phyloP scores from a whole-genome alignment of 2,329 filamentous ascomycete species.

The Colletotrichum agaves region DNA sequence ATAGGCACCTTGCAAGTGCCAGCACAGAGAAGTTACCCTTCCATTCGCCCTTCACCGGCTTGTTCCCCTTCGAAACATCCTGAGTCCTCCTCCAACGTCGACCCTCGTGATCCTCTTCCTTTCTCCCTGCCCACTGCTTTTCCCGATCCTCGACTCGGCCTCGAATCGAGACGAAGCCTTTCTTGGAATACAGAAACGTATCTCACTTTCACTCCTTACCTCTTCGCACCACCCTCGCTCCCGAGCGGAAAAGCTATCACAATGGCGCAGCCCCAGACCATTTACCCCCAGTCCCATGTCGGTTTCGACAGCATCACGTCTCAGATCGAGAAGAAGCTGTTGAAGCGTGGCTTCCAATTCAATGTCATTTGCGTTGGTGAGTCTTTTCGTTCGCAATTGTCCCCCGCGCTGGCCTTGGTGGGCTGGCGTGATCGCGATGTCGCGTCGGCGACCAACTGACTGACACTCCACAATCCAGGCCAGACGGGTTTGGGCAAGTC shows the following conservation, averaged over 20 bases:
- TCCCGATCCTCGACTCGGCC: constrained; percentile 41
- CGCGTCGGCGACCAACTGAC: constrained; percentile 26
- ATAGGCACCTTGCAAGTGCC: constrained; percentile 42
- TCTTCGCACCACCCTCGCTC: constrained; percentile 46
- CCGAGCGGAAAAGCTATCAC: constrained; percentile 47
- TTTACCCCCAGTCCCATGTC: constrained; percentile 96
- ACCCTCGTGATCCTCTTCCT: constrained; percentile 35
- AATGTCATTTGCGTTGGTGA: constrained; percentile 99
- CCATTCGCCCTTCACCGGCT: constrained; percentile 38
- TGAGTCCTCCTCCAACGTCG: constrained; percentile 15
- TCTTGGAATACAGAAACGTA: constrained; percentile 49
- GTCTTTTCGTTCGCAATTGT: constrained; percentile 51
- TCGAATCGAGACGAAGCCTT: constrained; percentile 42
- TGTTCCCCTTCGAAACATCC: constrained; percentile 38
- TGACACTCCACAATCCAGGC: constrained; percentile 63
- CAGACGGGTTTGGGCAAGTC: constrained; percentile 99
- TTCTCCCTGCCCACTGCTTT: constrained; percentile 32
- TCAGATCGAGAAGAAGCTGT: constrained; percentile 98
- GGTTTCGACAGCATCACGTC: constrained; percentile 99
- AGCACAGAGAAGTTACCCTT: constrained; percentile 49
- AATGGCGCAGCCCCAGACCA: constrained; percentile 70
- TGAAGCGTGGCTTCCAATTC: constrained; percentile 99
- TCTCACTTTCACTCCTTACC: constrained; percentile 44
- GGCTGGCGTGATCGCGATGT: constrained; percentile 10
- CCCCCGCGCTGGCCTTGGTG: background rate